Conservation (phyloP, 192 early-diverging fungal genomes). For the Coemansia sp. region DNA sequence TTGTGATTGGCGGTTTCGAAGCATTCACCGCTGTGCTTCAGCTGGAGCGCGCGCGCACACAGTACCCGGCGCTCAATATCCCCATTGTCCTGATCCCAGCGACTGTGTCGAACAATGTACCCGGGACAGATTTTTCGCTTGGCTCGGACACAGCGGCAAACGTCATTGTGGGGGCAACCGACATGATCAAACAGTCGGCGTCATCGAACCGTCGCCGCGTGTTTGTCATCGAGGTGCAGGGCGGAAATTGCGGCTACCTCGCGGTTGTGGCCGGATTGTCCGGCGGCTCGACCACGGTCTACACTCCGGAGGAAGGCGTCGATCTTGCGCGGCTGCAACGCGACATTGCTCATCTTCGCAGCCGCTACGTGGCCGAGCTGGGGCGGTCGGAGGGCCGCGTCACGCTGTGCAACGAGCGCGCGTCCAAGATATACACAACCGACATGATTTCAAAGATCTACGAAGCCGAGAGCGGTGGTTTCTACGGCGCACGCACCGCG, state of each 20-base stretch:
- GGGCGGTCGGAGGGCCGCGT: slow-evolving; percentile 81
- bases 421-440: slow-evolving; percentile 84
- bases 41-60: slow-evolving; percentile 65
- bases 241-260: slow-evolving; percentile 92
- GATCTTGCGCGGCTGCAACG: slow-evolving; percentile 74
- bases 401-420: slow-evolving; percentile 77
- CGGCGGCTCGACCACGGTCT: slow-evolving; percentile 84
- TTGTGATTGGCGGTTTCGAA: slow-evolving; percentile 97
- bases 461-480: slow-evolving; percentile 79
- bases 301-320: slow-evolving; percentile 93
- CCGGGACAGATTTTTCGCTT: slow-evolving; percentile 92
- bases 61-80: slow-evolving; percentile 92
- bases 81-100: slow-evolving; percentile 92
- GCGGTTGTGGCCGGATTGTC: slow-evolving; percentile 81
- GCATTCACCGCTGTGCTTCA: slow-evolving; percentile 79
- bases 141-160: slow-evolving; percentile 95
- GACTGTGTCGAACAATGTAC: slow-evolving; percentile 97
- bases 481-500: slow-evolving; percentile 88
- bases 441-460: slow-evolving; percentile 83
- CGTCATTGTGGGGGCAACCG: slow-evolving; percentile 86
- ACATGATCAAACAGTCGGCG: slow-evolving; percentile 91
- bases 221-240: slow-evolving; percentile 96
- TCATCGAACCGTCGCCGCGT: slow-evolving; percentile 87
- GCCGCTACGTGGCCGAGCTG: slow-evolving; percentile 77
- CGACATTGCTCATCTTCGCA: slow-evolving; percentile 79